Evolutionary conservation across 495 filamentous ascomycete species (phyloP), one percentile per base, ranked within the genome.

Genomic region (Terfezia boudieri): DNA sequence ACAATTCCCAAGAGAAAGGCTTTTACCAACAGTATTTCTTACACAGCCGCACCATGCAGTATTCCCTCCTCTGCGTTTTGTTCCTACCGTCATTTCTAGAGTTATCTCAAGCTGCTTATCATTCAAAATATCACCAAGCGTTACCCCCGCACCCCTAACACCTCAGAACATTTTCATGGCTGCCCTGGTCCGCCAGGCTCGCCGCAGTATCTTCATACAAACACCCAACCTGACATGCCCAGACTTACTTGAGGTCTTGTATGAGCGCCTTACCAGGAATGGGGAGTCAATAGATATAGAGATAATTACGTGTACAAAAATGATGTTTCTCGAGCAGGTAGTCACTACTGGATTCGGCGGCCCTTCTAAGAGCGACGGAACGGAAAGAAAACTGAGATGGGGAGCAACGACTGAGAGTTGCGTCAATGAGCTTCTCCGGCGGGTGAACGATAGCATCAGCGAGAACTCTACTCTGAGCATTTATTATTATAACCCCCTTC

Each of bases 301-400:
- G 9, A 70, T 86, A 51, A 67, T 84, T 16, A 84, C 81, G 1
- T 78, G 73, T 60, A 67, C 71, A 20, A 68, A 69, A 20, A 77
- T 86, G 69, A 86, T 87, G 83, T 43, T 79, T 12, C 60, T 84
- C 8, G 83, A 86, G 64, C 83, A 86, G 65, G 68, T 86, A 14
- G 64, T 79, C 43, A 86, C 83, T 0, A 78, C 80, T 0, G 79
- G 78, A 10, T 82, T 43, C 37, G 11, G 43, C 32, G 9, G 52
- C 11, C 10, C 43, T 23, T 2, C 23, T 37, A 20, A 20, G 14
- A 3, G 1, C 6, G 52, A 54, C 23, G 20, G 12, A 12, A 23
- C n/a, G 1, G 35, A 16, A 3, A 36, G 36, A 16, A 37, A 43
- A 20, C 22, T 52, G 20, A n/a, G 43, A n/a, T 54, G 37, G 53